Conservation (phyloP, 805 yeast species). For the Saccharomycopsis malanga region DNA sequence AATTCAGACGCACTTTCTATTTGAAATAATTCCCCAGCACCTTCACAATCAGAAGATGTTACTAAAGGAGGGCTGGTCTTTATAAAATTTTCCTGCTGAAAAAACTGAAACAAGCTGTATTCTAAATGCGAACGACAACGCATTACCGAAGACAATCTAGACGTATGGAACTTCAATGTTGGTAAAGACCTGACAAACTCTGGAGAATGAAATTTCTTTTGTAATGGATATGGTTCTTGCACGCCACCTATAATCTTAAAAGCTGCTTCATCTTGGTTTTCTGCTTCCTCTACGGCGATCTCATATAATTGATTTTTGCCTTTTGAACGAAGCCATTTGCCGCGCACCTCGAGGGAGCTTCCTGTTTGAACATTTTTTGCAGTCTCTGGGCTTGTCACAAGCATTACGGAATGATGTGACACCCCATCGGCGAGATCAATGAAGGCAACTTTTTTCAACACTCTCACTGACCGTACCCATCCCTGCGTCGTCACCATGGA, state of each 20-base stretch:
- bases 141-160: slow-evolving; percentile 55
- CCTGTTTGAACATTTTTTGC: slow-evolving; percentile 36
- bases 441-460: slow-evolving; percentile 71
- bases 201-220: slow-evolving; percentile 64
- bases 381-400: slow-evolving; percentile 39
- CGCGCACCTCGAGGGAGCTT: slow-evolving; percentile 42
- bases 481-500: slow-evolving; percentile 37
- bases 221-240: slow-evolving; percentile 65
- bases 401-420: slow-evolving; percentile 42
- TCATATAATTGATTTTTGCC: slow-evolving; percentile 51
- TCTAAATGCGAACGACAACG: slow-evolving; percentile 70
- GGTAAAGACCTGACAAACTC: slow-evolving; percentile 69
- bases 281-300: slow-evolving; percentile 32
- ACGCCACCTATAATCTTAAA: slow-evolving; percentile 56
- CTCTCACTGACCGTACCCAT: slow-evolving; percentile 66
- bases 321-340: slow-evolving; percentile 39
- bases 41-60: slow-evolving; percentile 92
- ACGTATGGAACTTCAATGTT: slow-evolving; percentile 67
- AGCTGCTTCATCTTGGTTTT: slow-evolving; percentile 23
- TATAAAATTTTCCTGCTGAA: slow-evolving; percentile 45
- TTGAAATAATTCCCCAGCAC: slow-evolving; percentile 87
- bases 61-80: slow-evolving; percentile 83
- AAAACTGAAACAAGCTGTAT: slow-evolving; percentile 44
- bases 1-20: slow-evolving; percentile 38
- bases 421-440: slow-evolving; percentile 80